Evolutionary conservation across 306 rosid genomes (phyloP).

Genomic region (Lathyrus sativus): DNA sequence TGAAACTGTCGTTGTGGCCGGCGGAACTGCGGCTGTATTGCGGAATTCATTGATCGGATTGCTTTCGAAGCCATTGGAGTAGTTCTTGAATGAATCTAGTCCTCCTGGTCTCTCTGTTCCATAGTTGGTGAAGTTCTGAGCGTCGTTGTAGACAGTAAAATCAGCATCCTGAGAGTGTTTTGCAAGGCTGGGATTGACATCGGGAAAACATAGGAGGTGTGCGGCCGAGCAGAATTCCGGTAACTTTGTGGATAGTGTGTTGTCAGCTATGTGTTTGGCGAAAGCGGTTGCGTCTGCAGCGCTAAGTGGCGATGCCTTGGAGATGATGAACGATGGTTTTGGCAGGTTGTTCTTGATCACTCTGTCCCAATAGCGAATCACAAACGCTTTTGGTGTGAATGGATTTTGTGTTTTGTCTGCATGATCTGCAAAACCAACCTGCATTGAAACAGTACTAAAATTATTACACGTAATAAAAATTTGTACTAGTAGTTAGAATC

Average conservation of each 20-base stretch:
- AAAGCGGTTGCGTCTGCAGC: constrained; percentile 55
- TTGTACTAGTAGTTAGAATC: too few relatives aligned
- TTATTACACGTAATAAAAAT: too few relatives aligned
- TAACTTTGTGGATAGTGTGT: constrained; percentile 55
- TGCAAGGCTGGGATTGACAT: constrained; percentile 46
- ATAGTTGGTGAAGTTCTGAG: constrained; percentile 68
- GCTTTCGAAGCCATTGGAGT: constrained; percentile 40
- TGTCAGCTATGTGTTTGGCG: constrained; percentile 51
- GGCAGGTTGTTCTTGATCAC: constrained; percentile 48
- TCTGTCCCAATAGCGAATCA: constrained; percentile 75
- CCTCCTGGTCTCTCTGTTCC: constrained; percentile 59
- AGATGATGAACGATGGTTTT: constrained; percentile 57
- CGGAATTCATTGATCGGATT: constrained; percentile 62
- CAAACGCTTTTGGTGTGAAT: constrained; percentile 64
- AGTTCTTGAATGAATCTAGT: constrained; percentile 62
- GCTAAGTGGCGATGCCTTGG: constrained; percentile 71
- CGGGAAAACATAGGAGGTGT: constrained; percentile 70
- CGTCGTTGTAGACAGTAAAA: constrained; percentile 47
- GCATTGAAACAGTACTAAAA: constrained; percentile 36
- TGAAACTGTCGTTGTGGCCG: constrained; percentile 55
- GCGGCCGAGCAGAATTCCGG: constrained; percentile 81
- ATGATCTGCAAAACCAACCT: constrained; percentile 49
- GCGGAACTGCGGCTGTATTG: constrained; percentile 66
- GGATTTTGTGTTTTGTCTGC: constrained; percentile 61
- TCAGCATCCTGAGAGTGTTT: constrained; percentile 46